Evolutionary conservation across 768 basidiomycete genomes (phyloP).

Genomic region (Kwoniella dendrophila): DNA sequence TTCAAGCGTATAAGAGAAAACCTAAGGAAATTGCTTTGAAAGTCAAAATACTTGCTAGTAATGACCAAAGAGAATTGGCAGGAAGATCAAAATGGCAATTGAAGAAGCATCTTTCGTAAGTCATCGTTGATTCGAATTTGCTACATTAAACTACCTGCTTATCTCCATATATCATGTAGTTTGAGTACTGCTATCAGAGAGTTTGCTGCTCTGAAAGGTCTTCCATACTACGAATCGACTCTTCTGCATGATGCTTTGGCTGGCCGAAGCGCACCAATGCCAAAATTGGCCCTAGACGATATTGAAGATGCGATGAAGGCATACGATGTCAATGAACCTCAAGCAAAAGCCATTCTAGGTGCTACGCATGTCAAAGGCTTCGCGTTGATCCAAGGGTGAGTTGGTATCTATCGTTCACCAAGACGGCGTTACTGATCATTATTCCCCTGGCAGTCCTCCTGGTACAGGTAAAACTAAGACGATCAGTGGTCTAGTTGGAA

Average conservation of each 20-base stretch:
- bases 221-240: conserved; percentile 73
- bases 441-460: conserved; percentile 75
- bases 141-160: not conserved
- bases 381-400: conserved; percentile 89
- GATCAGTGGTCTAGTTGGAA: conserved; percentile 88
- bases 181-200: conserved; percentile 89
- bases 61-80: conserved; percentile 62
- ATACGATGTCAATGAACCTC: conserved; percentile 86
- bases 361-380: conserved; percentile 76
- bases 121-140: conserved; percentile 13
- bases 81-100: conserved; percentile 72
- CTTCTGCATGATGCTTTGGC: conserved; percentile 69
- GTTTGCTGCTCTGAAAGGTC: conserved; percentile 78
- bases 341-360: conserved; percentile 82
- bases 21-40: conserved; percentile 63
- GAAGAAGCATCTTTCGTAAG: conserved; percentile 79
- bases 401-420: too few species aligned
- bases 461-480: conserved; percentile 99
- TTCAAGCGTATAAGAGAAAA: conserved; percentile 60
- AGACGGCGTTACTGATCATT: too few species aligned
- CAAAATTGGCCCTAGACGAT: conserved; percentile 61
- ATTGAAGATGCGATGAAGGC: conserved; percentile 68
- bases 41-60: conserved; percentile 59
- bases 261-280: conserved; percentile 63
- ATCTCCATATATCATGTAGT: conserved; percentile 58